Evolutionary conservation across 106 monocot genomes (phyloP).

Genomic region (Posidonia australis): DNA sequence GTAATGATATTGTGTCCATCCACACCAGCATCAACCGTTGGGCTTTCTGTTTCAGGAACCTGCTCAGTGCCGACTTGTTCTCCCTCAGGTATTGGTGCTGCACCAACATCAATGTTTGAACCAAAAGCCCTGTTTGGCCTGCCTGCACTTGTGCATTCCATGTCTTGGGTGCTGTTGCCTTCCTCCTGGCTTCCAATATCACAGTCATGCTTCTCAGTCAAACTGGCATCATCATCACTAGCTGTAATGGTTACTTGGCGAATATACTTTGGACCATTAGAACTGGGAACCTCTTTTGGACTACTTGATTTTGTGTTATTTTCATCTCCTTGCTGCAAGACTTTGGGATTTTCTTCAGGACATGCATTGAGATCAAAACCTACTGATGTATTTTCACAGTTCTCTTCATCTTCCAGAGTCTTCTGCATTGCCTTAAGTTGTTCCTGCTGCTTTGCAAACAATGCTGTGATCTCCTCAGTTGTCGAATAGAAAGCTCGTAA

Average conservation of each 20-base stretch:
- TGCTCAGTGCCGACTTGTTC: conserved; percentile 40
- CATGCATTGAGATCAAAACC: conserved; percentile 26
- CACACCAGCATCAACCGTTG: conserved; percentile 11
- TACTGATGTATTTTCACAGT: conserved; percentile 44
- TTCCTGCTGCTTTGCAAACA: conserved; percentile 90
- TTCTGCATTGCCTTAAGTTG: conserved; percentile 97
- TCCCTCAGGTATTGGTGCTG: conserved; percentile 27
- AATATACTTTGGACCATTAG: conserved; percentile 18
- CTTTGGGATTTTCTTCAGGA: neutral
- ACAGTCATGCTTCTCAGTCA: conserved; percentile 53
- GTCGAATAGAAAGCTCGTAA: conserved; percentile 94
- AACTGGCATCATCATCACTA: conserved; percentile 18
- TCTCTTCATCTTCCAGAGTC: conserved; percentile 86
- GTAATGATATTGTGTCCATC: conserved; percentile 12
- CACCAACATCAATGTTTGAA: conserved; percentile 32
- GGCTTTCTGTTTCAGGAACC: conserved; percentile 58
- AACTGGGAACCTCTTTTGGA: conserved; percentile 25
- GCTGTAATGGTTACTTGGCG: conserved; percentile 3
- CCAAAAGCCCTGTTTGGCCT: conserved; percentile 27
- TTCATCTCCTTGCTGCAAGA: neutral
- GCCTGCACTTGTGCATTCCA: conserved; percentile 53
- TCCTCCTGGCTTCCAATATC: conserved; percentile 31
- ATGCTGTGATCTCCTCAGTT: conserved; percentile 78
- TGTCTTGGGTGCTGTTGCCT: conserved; percentile 37
- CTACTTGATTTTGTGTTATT: conserved; percentile 1